Evolutionary conservation across 83 land plant genomes (phyloP).

Genomic region (Isoetes engelmannii): DNA sequence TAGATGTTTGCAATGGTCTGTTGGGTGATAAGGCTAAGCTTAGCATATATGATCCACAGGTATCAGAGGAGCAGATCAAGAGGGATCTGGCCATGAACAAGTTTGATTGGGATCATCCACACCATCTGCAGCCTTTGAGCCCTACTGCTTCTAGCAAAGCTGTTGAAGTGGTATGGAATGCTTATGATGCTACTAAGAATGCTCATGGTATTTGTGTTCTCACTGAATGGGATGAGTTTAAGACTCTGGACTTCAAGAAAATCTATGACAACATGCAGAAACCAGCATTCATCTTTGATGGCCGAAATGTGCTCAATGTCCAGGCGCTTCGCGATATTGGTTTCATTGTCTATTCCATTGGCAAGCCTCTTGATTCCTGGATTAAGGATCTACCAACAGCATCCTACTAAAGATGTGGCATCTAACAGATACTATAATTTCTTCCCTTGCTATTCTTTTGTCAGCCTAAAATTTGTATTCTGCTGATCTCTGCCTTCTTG

Average conservation of each 20-base stretch:
- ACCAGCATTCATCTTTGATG: conserved; percentile 61
- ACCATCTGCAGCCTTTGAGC: conserved; percentile 63
- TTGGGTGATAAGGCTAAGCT: conserved; percentile 56
- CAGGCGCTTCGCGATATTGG: conserved; percentile 57
- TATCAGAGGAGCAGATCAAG: conserved; percentile 69
- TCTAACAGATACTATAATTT: too few relatives aligned
- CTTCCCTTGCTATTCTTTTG: too few relatives aligned
- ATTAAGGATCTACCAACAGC: conserved; percentile 57
- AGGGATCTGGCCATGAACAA: conserved; percentile 63
- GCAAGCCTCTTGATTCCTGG: conserved; percentile 67
- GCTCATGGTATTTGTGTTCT: conserved; percentile 62
- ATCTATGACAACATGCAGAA: conserved; percentile 68
- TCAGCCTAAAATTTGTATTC: too few relatives aligned
- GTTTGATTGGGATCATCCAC: conserved; percentile 72
- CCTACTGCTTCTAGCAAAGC: conserved; percentile 47
- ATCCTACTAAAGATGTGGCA: conserved; percentile 4
- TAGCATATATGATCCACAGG: conserved; percentile 71
- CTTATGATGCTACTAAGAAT: conserved; percentile 62
- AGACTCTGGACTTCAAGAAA: conserved; percentile 48
- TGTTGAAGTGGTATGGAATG: conserved; percentile 59
- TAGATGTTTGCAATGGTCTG: conserved; percentile 63
- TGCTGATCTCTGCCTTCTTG: too few relatives aligned
- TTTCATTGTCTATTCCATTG: conserved; percentile 67
- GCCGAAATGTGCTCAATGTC: conserved; percentile 46
- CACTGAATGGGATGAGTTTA: conserved; percentile 79